Percentiles rank a stretch among this genome's conserved stretches.
Conservation (phyloP, 345 rosid species). For the Boechera retrofracta region DNA sequence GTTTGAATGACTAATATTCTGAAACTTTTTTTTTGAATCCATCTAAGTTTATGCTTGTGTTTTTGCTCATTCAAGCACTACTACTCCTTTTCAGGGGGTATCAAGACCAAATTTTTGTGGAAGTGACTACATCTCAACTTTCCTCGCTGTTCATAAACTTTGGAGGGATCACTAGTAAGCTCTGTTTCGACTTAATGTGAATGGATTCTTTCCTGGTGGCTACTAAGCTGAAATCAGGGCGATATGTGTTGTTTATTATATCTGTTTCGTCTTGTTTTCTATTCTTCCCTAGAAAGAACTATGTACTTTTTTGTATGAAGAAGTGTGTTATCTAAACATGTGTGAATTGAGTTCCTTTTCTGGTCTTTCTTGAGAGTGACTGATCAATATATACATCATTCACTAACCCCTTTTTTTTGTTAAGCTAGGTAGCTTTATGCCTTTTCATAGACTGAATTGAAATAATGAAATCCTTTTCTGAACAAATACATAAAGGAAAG, state of each 20-base stretch:
- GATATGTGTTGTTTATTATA: conserved; percentile 38
- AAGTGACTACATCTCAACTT: conserved; percentile 48
- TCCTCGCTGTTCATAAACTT: conserved; percentile 36
- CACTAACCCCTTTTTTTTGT: background rate
- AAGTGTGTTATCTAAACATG: conserved; percentile 16
- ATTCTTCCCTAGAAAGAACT: background rate
- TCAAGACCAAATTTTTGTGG: conserved; percentile 68
- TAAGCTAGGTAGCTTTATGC: background rate
- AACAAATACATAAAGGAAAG: conserved; percentile 31
- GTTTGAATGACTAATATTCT: conserved; percentile 43
- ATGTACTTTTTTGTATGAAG: conserved; percentile 10
- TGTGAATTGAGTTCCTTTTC: conserved; percentile 22
- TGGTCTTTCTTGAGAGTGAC: conserved; percentile 13
- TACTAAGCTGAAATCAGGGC: conserved; percentile 19
- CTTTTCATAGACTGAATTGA: conserved; percentile 23
- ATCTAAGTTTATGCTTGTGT: conserved; percentile 21
- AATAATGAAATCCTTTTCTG: conserved; percentile 29
- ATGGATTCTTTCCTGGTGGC: conserved; percentile 36
- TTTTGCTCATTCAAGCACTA: conserved; percentile 35
- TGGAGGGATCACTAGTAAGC: conserved; percentile 15
- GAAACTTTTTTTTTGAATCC: background rate
- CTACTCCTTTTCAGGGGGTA: conserved; percentile 62
- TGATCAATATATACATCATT: conserved; percentile 13
- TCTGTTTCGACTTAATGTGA: conserved; percentile 43
- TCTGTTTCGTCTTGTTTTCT: conserved; percentile 26